Evolutionary conservation across 176 grass and related monocot species (phyloP), one percentile per base, ranked within the genome.

Genomic region (Elaeis guineensis): DNA sequence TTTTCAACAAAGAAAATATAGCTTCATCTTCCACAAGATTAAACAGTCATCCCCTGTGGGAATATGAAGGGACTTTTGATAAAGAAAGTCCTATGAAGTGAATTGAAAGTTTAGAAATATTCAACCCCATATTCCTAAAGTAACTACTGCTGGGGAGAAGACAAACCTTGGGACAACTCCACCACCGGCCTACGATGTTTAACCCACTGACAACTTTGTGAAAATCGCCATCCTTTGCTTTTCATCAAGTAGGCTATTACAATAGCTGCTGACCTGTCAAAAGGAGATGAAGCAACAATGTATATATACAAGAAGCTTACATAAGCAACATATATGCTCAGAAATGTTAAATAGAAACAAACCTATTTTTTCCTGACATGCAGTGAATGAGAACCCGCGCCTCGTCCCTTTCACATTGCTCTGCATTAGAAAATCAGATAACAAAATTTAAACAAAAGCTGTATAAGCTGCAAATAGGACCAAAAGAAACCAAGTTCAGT

Each of bases 351-450:
- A 68, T 17, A 17, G 16, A 26, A 16, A 35, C 25, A 55, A 23
- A 68, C 65, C 65, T 68, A 68, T 68, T 68, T 44, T 55, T 68
- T 21, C 65, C 51, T 52, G 52, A 17, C 65, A 68, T 68, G 52
- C 65, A 39, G 25, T 68, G 65, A 5, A 68, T 51, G 35, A 68
- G 65, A 4, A 57, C 51, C 29, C 65, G 52, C 16, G 52, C 65
- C 21, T 68, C 57, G 3, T 68, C 51, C 12, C 21, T 57, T 11
- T 68, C 25, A 12, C 51, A 68, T 68, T 68, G 17, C 6, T 57
- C 65, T 68, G 30, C 35, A 22, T 44, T 44, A 44, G 35, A 44
- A 44, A 6, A 44, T 44, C 35, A 44, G 35, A 44, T 3, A 44
- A 35, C 32, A 35, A 44, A 44, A 44, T 44, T 44, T 44, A 44